Percentiles rank a stretch among this genome's conserved stretches.
These are phyloP conservation scores for Camelina sativa DNA, from an alignment of 345 rosid genomes.

Conservation along the genomic window DNA sequence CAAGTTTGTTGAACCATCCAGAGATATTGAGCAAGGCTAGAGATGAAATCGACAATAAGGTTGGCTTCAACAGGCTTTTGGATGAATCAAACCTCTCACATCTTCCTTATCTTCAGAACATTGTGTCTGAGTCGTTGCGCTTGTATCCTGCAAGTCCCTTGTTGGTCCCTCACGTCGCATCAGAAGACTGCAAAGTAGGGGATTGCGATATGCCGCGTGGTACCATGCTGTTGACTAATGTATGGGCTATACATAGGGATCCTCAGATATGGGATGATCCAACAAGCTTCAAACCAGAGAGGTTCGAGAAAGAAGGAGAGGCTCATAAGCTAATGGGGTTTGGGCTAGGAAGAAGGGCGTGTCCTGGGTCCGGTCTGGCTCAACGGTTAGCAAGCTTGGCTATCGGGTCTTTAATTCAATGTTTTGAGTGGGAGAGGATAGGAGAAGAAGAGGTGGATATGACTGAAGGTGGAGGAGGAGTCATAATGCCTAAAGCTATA, in stretches of 20 bases:
- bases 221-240: conserved; percentile 38
- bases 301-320: conserved; percentile 40
- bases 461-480: conserved; percentile 44
- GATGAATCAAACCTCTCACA: conserved; percentile 47
- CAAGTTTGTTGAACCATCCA: conserved; percentile 49
- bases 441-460: conserved; percentile 45
- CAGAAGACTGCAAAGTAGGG: conserved; percentile 46
- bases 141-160: conserved; percentile 48
- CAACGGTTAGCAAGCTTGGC: conserved; percentile 47
- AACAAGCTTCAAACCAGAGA: conserved; percentile 34
- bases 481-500: conserved; percentile 45
- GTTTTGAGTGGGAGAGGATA: conserved; percentile 57
- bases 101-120: conserved; percentile 50
- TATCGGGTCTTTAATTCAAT: conserved; percentile 53
- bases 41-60: conserved; percentile 33
- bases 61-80: conserved; percentile 40
- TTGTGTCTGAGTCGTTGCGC: conserved; percentile 51
- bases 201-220: conserved; percentile 49
- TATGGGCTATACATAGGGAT: conserved; percentile 38
- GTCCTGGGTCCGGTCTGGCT: conserved; percentile 52
- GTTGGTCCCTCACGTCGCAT: conserved; percentile 43
- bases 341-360: conserved; percentile 57
- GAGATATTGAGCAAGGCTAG: conserved; percentile 44
- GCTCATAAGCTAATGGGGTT: conserved; percentile 45
- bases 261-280: conserved; percentile 42